Evolutionary conservation across 2,329 filamentous ascomycete species (phyloP).

Genomic region (Colletotrichum phormii): DNA sequence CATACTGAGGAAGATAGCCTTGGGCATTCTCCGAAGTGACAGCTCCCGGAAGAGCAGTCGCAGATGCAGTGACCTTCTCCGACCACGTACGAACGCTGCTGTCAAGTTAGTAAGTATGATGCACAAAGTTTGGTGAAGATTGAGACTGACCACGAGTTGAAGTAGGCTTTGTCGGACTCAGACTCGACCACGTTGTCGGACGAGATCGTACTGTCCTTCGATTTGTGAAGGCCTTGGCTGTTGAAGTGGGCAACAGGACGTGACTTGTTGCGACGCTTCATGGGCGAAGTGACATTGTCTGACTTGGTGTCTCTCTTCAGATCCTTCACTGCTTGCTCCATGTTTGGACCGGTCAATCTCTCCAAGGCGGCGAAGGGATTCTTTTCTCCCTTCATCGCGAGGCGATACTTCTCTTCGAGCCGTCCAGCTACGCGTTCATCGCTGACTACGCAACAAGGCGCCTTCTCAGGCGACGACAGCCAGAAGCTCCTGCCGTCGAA

Average conservation of each 20-base stretch:
- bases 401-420: slow-evolving; percentile 26
- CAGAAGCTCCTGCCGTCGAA: slow-evolving; percentile 76
- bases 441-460: slow-evolving; percentile 32
- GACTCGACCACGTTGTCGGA: slow-evolving; percentile 44
- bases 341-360: neutral
- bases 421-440: slow-evolving; percentile 11
- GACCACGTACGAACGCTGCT: slow-evolving; percentile 31
- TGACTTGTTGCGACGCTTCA: slow-evolving; percentile 28
- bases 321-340: neutral
- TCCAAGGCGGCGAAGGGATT: slow-evolving; percentile 33
- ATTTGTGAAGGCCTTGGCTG: slow-evolving; percentile 29
- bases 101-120: neutral
- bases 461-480: slow-evolving; percentile 64
- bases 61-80: slow-evolving; percentile 62
- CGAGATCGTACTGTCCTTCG: slow-evolving; percentile 21
- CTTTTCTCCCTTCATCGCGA: slow-evolving; percentile 20
- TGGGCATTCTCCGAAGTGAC: slow-evolving; percentile 66
- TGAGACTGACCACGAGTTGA: slow-evolving; percentile 45
- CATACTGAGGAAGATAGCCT: slow-evolving; percentile 65
- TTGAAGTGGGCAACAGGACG: slow-evolving; percentile 30
- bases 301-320: slow-evolving; percentile 37
- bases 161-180: slow-evolving; percentile 62
- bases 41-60: slow-evolving; percentile 57
- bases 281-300: slow-evolving; percentile 35
- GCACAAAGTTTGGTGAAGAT: too few species aligned